phyloP scores from a whole-genome alignment of 2,329 filamentous ascomycete species.

The Botrytis hyacinthi region DNA sequence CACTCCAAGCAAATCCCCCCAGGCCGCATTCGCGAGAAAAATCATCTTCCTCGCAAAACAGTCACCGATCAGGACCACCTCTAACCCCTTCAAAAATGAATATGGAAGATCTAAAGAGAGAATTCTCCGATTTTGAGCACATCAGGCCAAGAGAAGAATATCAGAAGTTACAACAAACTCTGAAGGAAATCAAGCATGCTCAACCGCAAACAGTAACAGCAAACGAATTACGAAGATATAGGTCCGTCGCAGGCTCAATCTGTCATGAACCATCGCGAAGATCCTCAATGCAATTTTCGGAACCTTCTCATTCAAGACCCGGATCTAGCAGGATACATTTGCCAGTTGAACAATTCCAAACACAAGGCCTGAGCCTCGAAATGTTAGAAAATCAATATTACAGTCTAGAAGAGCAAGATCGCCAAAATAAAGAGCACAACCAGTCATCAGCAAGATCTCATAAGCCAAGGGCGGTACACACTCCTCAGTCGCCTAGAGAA shows the following conservation, averaged over 20 bases:
- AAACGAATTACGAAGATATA: neutral
- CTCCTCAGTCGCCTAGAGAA: neutral
- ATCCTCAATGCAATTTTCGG: neutral
- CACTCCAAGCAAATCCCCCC: neutral
- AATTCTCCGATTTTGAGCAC: neutral
- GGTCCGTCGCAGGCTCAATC: neutral
- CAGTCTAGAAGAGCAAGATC: neutral
- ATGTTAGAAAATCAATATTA: neutral
- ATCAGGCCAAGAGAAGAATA: neutral
- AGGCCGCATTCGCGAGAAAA: neutral
- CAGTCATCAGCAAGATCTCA: neutral
- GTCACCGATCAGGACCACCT: rapidly evolving
- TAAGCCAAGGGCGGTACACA: neutral
- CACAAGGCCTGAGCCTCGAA: rapidly evolving
- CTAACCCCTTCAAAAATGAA: neutral
- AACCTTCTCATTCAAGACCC: neutral
- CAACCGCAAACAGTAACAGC: neutral
- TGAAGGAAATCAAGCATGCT: neutral
- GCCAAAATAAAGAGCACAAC: neutral
- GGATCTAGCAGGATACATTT: neutral
- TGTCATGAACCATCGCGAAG: neutral
- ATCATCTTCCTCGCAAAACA: neutral
- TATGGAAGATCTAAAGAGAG: rapidly evolving
- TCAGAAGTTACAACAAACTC: neutral
- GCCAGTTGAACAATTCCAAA: neutral